phyloP scores from a whole-genome alignment of 441 rosid genomes.

The Viola pubescens region DNA sequence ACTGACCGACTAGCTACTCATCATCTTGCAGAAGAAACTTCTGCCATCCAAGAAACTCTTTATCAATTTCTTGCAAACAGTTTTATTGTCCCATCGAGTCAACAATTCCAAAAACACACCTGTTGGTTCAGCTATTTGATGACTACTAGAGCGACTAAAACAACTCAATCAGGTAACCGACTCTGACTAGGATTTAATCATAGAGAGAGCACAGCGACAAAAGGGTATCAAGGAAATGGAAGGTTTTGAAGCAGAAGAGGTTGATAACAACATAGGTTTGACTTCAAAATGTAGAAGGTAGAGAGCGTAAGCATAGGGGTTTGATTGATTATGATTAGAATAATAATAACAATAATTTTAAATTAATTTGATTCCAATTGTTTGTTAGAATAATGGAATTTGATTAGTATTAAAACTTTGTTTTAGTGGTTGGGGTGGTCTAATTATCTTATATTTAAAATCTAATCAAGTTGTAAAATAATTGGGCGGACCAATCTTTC shows the following conservation, averaged over 20 bases:
- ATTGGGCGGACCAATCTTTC: conserved; percentile 34
- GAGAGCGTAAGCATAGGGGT: conserved; percentile 20
- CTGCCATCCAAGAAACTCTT: not conserved
- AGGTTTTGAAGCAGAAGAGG: conserved; percentile 23
- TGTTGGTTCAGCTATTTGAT: too few species aligned
- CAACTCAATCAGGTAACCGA: too few species aligned
- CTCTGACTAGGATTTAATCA: not conserved
- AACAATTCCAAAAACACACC: too few species aligned
- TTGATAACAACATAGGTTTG: conserved; percentile 34
- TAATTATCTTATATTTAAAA: conserved; percentile 7
- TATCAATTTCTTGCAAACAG: too few species aligned
- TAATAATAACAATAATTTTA: conserved; percentile 22
- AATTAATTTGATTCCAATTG: conserved; percentile 17
- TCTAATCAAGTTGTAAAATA: conserved; percentile 16
- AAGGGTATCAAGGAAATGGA: conserved; percentile 10
- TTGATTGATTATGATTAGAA: conserved; percentile 4
- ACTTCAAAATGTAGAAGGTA: conserved; percentile 33
- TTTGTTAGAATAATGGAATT: conserved; percentile 16
- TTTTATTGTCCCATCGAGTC: too few species aligned
- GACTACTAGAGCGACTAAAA: too few species aligned
- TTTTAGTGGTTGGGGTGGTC: conserved; percentile 21
- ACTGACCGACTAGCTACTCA: not conserved
- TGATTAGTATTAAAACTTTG: conserved; percentile 15
- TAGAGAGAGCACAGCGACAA: conserved; percentile 3
- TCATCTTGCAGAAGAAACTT: not conserved